Conservation (phyloP, 108 stramenopile species). For the Cylindrotheca fusiformis region DNA sequence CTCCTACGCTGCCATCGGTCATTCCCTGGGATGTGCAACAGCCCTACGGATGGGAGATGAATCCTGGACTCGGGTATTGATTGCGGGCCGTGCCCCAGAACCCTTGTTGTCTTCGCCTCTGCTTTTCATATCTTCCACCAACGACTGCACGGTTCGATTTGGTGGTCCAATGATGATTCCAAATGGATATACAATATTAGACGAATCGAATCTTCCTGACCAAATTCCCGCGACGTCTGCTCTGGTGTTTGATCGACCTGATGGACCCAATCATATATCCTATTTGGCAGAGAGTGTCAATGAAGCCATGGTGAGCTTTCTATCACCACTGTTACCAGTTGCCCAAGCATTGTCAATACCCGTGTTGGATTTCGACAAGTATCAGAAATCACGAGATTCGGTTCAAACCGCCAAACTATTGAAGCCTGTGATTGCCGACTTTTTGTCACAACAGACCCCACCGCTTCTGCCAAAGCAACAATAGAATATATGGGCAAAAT, state of each 20-base stretch:
- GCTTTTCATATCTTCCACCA: conserved; percentile 51
- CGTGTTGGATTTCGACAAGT: conserved; percentile 77
- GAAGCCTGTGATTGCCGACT: conserved; percentile 52
- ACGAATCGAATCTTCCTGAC: conserved; percentile 25
- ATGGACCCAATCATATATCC: conserved; percentile 81
- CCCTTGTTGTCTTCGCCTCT: conserved; percentile 7
- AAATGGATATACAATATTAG: conserved; percentile 12
- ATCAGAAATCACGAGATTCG: conserved; percentile 50
- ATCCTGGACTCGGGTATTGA: conserved; percentile 61
- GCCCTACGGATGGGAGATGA: conserved; percentile 62
- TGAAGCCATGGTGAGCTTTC: conserved; percentile 70
- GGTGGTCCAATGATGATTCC: conserved; percentile 15
- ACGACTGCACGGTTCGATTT: conserved; percentile 56
- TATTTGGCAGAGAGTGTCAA: conserved; percentile 63
- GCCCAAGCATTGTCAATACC: conserved; percentile 59
- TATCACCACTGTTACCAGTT: conserved; percentile 72
- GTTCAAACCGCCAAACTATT: conserved; percentile 40
- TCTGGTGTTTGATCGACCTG: conserved; percentile 48
- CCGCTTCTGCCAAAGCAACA: no score
- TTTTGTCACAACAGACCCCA: conserved; percentile 45
- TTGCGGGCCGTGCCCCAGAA: conserved; percentile 46
- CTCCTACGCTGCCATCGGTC: conserved; percentile 66
- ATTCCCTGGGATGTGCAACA: conserved; percentile 72
- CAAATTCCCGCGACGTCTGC: conserved; percentile 33
- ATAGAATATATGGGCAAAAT: no score